These are phyloP conservation scores for Fusarium pseudocircinatum DNA, from an alignment of 2,329 filamentous ascomycete genomes.

Conservation along the genomic window DNA sequence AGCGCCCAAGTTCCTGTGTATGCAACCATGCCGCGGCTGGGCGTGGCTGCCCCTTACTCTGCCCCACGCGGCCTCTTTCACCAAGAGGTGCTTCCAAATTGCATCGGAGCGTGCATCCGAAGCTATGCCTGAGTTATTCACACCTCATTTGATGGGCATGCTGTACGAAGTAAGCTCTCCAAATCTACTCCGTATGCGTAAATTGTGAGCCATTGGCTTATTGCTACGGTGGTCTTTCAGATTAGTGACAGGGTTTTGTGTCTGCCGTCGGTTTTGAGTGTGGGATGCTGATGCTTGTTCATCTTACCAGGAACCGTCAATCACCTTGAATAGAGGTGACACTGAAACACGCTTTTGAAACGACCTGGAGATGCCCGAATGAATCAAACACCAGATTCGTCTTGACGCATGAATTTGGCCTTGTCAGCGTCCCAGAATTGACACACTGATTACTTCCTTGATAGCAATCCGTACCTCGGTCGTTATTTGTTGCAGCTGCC, in stretches of 20 bases:
- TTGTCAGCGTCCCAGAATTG: not conserved
- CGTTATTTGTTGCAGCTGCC: not conserved
- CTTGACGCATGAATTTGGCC: slow-evolving; percentile 23
- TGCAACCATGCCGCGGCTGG: slow-evolving; percentile 35
- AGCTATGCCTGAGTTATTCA: slow-evolving; percentile 9
- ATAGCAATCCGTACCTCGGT: not conserved
- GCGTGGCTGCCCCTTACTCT: slow-evolving; percentile 27
- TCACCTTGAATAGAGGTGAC: slow-evolving; percentile 3
- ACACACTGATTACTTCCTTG: slow-evolving; percentile 4
- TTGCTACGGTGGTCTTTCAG: slow-evolving; percentile 3
- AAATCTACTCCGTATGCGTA: not conserved
- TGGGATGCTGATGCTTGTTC: slow-evolving; percentile 36
- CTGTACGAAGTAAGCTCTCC: not conserved
- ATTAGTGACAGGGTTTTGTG: not conserved
- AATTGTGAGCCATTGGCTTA: not conserved
- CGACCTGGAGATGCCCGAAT: slow-evolving; percentile 28
- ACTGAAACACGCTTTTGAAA: slow-evolving; percentile 43
- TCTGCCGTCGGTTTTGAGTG: slow-evolving; percentile 3
- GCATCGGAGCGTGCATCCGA: slow-evolving; percentile 25
- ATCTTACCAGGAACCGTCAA: slow-evolving; percentile 6
- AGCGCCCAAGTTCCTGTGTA: slow-evolving; percentile 27
- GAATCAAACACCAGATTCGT: slow-evolving; percentile 2
- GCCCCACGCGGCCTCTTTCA: slow-evolving; percentile 34
- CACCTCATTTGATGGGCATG: slow-evolving; percentile 9
- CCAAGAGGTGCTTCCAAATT: slow-evolving; percentile 17